Evolutionary conservation across 2,329 filamentous ascomycete species (phyloP).

Genomic region (Colletotrichum sp.): DNA sequence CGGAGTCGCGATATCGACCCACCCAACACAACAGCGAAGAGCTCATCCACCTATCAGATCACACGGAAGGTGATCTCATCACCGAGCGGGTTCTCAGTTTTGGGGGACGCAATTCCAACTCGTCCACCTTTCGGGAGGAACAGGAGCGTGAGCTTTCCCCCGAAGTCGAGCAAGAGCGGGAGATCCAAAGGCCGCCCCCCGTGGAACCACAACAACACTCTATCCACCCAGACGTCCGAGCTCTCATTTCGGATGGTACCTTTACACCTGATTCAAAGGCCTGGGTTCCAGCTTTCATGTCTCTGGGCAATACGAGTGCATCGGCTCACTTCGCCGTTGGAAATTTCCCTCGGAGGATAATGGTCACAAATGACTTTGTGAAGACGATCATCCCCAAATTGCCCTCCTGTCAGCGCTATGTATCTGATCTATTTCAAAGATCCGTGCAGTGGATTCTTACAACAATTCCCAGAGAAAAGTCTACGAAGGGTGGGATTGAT

Average conservation of each 20-base stretch:
- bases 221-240: slow-evolving; percentile 46
- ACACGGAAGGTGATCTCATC: not conserved
- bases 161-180: slow-evolving; percentile 65
- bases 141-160: slow-evolving; percentile 72
- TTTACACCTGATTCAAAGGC: slow-evolving; percentile 27
- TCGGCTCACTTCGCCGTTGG: slow-evolving; percentile 32
- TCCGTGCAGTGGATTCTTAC: slow-evolving; percentile 56
- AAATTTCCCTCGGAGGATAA: slow-evolving; percentile 42
- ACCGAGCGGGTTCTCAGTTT: slow-evolving; percentile 40
- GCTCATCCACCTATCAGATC: not conserved
- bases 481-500: not conserved
- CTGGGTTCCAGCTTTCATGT: slow-evolving; percentile 50
- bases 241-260: slow-evolving; percentile 45
- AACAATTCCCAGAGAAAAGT: too few relatives aligned
- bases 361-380: slow-evolving; percentile 57
- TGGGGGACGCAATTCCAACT: slow-evolving; percentile 30
- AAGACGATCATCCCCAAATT: slow-evolving; percentile 40
- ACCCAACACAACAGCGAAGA: not conserved
- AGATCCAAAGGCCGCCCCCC: slow-evolving; percentile 53
- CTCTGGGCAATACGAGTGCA: slow-evolving; percentile 46
- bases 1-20: slow-evolving; percentile 59
- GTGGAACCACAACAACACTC: slow-evolving; percentile 43
- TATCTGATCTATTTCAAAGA: slow-evolving; percentile 53
- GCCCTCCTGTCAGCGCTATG: not conserved
- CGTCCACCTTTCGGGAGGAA: slow-evolving; percentile 61